These are phyloP conservation scores for Naganishia sp. DNA, from an alignment of 1,284 basidiomycete genomes.

Conservation along the genomic window DNA sequence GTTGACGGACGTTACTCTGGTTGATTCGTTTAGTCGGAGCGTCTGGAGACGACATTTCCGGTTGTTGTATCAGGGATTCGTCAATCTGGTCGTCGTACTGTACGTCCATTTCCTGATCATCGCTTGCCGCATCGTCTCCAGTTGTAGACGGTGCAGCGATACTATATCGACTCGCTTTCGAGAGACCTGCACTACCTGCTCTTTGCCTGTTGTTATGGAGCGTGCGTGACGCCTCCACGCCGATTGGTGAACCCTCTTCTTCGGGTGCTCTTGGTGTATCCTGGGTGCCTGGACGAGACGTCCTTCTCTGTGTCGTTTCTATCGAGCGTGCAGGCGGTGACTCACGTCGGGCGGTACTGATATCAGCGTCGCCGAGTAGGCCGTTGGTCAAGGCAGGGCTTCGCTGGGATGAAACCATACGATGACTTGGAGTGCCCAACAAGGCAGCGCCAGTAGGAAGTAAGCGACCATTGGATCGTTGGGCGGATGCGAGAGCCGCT, in stretches of 20 bases:
- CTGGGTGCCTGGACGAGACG: neutral
- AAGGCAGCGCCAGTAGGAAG: neutral
- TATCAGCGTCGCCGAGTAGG: neutral
- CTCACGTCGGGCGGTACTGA: neutral
- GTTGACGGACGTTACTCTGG: slow-evolving; percentile 21
- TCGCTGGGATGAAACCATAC: neutral
- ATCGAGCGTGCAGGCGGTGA: slow-evolving; percentile 4
- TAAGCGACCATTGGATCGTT: slow-evolving; percentile 8
- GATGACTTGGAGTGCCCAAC: slow-evolving; percentile 14
- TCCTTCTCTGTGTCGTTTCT: neutral
- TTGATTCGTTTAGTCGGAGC: slow-evolving; percentile 32
- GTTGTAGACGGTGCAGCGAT: slow-evolving; percentile 9
- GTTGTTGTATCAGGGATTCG: slow-evolving; percentile 21
- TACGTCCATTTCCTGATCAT: slow-evolving; percentile 20
- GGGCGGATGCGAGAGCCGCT: slow-evolving; percentile 9
- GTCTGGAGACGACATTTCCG: slow-evolving; percentile 8
- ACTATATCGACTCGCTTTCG: slow-evolving; percentile 19
- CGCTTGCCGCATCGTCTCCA: slow-evolving; percentile 2
- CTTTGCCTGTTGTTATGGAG: neutral
- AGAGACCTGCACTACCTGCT: slow-evolving; percentile 14
- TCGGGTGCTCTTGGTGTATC: neutral
- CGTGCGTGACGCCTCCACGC: neutral
- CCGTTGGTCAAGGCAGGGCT: slow-evolving; percentile 1
- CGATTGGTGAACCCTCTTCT: slow-evolving; percentile 1
- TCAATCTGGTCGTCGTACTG: slow-evolving; percentile 19